Evolutionary conservation across 441 rosid genomes (phyloP).

Genomic region (Aquilaria agallochum): DNA sequence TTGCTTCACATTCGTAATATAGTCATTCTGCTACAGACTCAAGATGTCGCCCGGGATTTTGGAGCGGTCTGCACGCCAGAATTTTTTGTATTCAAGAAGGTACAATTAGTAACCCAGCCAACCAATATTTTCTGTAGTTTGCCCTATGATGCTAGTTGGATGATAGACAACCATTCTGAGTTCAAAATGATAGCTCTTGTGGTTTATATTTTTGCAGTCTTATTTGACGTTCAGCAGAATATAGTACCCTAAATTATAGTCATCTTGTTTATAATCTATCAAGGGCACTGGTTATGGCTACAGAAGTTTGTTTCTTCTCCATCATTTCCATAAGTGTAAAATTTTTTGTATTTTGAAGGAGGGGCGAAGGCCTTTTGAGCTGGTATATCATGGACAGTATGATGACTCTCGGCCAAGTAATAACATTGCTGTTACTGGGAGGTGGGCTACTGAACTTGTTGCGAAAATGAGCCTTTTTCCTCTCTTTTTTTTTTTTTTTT

Average conservation of each 20-base stretch:
- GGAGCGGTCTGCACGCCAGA: constrained; percentile 92
- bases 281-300: too few relatives aligned
- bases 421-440: constrained; percentile 64
- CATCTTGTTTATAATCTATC: not conserved
- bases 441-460: constrained; percentile 32
- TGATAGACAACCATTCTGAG: not conserved
- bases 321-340: constrained; percentile 4
- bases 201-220: not conserved
- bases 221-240: not conserved
- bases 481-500: not conserved
- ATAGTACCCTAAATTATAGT: not conserved
- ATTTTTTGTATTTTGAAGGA: constrained; percentile 39
- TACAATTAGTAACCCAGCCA: constrained; percentile 11
- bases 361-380: constrained; percentile 89
- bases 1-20: not conserved
- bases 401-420: constrained; percentile 86
- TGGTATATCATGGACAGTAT: constrained; percentile 90
- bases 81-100: constrained; percentile 84
- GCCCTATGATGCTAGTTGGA: not conserved
- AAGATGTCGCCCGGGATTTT: constrained; percentile 72
- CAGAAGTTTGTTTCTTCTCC: not conserved
- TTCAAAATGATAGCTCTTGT: not conserved
- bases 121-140: too few relatives aligned
- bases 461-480: not conserved
- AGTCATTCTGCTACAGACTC: constrained; percentile 44